Evolutionary conservation across 2,329 filamentous ascomycete species (phyloP).

Genomic region (Fusarium continuum): DNA sequence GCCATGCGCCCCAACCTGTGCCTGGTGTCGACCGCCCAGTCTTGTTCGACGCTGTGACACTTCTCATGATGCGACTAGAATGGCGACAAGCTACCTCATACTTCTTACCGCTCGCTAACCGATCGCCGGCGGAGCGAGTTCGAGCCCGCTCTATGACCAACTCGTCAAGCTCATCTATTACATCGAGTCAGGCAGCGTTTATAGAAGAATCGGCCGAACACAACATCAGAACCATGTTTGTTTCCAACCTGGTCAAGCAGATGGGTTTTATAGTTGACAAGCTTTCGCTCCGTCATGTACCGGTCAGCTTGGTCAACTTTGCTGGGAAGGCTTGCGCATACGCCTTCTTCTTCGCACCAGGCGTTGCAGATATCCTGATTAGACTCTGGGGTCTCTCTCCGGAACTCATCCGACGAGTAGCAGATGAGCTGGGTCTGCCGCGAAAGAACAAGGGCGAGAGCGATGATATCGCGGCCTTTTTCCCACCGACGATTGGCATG

Average conservation of each 20-base stretch:
- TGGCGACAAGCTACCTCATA: constrained; percentile 80
- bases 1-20: constrained; percentile 72
- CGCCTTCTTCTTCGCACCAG: constrained; percentile 91
- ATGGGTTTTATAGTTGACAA: constrained; percentile 89
- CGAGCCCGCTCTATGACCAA: constrained; percentile 58
- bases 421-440: constrained; percentile 73
- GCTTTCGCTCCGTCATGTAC: constrained; percentile 78
- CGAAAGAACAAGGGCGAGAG: constrained; percentile 64
- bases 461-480: constrained; percentile 72
- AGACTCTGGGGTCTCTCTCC: constrained; percentile 80
- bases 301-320: constrained; percentile 78
- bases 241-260: constrained; percentile 82
- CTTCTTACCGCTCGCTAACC: constrained; percentile 69
- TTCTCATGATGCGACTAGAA: constrained; percentile 88
- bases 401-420: constrained; percentile 74
- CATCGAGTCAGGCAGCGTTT: constrained; percentile 69
- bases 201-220: constrained; percentile 78
- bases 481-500: constrained; percentile 71
- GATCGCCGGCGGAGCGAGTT: constrained; percentile 58
- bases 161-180: constrained; percentile 69
- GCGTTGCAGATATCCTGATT: constrained; percentile 83
- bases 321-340: constrained; percentile 92
- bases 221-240: constrained; percentile 88
- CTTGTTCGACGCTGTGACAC: constrained; percentile 79
- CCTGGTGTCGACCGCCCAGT: constrained; percentile 84